Percentiles rank a stretch among this genome's conserved stretches.
phyloP scores from a whole-genome alignment of 176 grass and related monocot species.

The Phoenix roebelenii region DNA sequence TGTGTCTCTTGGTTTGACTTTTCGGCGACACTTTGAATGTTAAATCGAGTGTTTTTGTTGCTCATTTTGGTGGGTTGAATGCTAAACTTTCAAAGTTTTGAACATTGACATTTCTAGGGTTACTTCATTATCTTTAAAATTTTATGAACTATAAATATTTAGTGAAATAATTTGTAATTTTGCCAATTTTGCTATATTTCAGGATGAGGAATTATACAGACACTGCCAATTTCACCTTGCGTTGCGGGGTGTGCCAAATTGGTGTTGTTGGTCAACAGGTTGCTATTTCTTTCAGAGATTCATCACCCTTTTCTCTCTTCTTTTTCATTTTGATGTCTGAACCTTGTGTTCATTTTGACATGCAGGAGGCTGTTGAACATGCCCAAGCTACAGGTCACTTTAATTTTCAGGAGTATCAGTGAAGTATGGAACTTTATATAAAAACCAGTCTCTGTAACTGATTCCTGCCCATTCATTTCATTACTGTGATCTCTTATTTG shows the following conservation, averaged over 20 bases:
- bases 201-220: constrained; percentile 93
- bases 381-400: constrained; percentile 83
- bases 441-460: constrained; percentile 9
- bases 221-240: constrained; percentile 75
- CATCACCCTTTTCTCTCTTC: not conserved
- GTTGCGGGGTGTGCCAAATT: constrained; percentile 86
- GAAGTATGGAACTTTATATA: constrained; percentile 6
- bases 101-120: no score
- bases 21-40: no score
- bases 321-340: no score
- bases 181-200: not conserved
- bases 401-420: constrained; percentile 93
- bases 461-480: constrained; percentile 6
- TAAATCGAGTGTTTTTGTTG: no score
- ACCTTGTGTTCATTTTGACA: not conserved
- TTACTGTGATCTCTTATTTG: not conserved
- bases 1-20: no score
- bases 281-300: not conserved
- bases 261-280: constrained; percentile 85
- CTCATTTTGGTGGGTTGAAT: no score
- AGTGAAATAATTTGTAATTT: no score
- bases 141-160: no score
- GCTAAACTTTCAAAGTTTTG: no score
- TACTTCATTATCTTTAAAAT: no score
- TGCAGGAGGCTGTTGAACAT: constrained; percentile 83